Conservation (phyloP, 305 asterid genomes). For the Fraxinus paxiana region DNA sequence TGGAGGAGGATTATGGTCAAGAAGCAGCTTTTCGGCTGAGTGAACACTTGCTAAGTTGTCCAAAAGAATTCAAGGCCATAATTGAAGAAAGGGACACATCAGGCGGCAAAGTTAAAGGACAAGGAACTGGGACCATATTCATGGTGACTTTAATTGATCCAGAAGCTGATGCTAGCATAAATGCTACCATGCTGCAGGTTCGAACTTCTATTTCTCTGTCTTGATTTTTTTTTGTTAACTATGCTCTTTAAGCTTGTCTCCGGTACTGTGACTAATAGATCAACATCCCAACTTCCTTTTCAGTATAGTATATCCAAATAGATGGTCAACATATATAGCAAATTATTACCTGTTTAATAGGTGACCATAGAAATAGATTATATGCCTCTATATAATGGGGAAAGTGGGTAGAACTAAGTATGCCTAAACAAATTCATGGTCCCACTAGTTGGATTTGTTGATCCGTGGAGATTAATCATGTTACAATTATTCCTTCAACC, state of each 20-base stretch:
- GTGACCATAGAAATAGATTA: neutral
- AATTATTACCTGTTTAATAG: neutral
- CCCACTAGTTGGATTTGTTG: neutral
- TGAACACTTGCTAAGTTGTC: slow-evolving; percentile 53
- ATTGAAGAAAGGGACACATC: slow-evolving; percentile 80
- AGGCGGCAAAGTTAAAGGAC: slow-evolving; percentile 90
- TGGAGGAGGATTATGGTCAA: slow-evolving; percentile 90
- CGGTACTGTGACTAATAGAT: neutral
- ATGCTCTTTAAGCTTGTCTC: neutral
- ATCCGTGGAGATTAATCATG: neutral
- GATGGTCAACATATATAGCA: neutral
- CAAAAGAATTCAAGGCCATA: slow-evolving; percentile 73
- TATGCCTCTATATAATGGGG: neutral
- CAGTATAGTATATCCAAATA: neutral
- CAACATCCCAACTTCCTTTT: neutral
- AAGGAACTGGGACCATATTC: slow-evolving; percentile 88
- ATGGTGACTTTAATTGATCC: slow-evolving; percentile 66
- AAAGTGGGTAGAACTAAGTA: neutral
- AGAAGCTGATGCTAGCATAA: slow-evolving; percentile 67
- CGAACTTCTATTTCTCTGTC: neutral
- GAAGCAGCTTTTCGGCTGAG: slow-evolving; percentile 75
- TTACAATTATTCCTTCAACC: neutral
- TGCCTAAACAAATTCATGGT: neutral
- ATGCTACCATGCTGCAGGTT: slow-evolving; percentile 81
- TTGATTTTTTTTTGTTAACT: neutral